These are phyloP conservation scores for Nicotiana attenuata DNA, from an alignment of 257 asterid species.

Conservation along the genomic window DNA sequence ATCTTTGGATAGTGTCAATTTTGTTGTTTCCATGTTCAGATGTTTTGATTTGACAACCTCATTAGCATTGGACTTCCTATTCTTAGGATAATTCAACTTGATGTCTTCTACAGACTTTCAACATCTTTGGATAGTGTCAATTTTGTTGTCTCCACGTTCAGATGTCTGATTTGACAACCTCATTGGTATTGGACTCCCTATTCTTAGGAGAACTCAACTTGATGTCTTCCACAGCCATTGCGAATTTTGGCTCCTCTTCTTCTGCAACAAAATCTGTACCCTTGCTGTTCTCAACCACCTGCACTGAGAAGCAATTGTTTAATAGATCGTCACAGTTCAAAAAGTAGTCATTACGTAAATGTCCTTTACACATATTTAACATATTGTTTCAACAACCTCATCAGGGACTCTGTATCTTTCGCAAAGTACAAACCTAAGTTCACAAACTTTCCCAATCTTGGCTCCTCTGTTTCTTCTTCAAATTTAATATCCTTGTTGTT, in stretches of 20 bases:
- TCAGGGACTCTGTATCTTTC: slow-evolving; percentile 3
- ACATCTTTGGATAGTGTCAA: no score
- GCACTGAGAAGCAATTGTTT: slow-evolving; percentile 14
- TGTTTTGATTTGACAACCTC: no score
- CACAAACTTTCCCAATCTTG: slow-evolving; percentile 25
- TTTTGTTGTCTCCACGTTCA: not conserved
- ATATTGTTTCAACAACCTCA: slow-evolving; percentile 14
- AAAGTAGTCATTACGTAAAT: not conserved
- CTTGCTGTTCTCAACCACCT: slow-evolving; percentile 37
- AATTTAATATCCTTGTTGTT: slow-evolving; percentile 33
- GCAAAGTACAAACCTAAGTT: slow-evolving; percentile 30
- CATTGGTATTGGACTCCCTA: slow-evolving; percentile 11
- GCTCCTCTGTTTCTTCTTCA: slow-evolving; percentile 31
- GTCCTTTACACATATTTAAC: not conserved
- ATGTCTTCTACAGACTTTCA: not conserved
- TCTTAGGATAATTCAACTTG: no score
- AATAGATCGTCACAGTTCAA: not conserved
- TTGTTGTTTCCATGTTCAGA: no score
- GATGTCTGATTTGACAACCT: slow-evolving; percentile 12
- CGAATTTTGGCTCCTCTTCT: slow-evolving; percentile 4
- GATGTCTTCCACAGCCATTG: slow-evolving; percentile 1
- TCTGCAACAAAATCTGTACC: slow-evolving; percentile 28
- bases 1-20: slow-evolving; percentile 3
- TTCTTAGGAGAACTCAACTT: slow-evolving; percentile 25
- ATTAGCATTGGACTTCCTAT: no score